These are phyloP conservation scores for Pyrenophora teres DNA, from an alignment of 2,329 filamentous ascomycete genomes.

Conservation along the genomic window DNA sequence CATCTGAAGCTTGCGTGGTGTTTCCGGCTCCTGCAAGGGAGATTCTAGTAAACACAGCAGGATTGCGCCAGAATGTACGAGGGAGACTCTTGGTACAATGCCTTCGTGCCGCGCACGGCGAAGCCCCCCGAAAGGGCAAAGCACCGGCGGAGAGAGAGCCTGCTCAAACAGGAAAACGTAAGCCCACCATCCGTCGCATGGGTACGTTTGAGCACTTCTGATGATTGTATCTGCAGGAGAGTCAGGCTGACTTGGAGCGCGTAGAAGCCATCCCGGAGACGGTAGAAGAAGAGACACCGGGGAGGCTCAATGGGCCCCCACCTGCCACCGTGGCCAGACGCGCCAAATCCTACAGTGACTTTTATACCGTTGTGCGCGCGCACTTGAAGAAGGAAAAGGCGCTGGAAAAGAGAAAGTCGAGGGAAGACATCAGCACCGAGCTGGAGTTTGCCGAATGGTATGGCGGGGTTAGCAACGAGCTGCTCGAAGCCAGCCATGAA, in stretches of 20 bases:
- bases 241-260: slow-evolving; percentile 58
- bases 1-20: slow-evolving; percentile 9
- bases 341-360: slow-evolving; percentile 78
- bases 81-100: slow-evolving; percentile 75
- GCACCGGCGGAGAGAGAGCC: slow-evolving; percentile 70
- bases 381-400: slow-evolving; percentile 60
- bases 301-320: slow-evolving; percentile 64
- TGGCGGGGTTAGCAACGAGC: slow-evolving; percentile 63
- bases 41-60: background rate
- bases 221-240: slow-evolving; percentile 55
- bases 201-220: slow-evolving; percentile 47
- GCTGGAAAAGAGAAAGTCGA: slow-evolving; percentile 44
- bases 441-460: slow-evolving; percentile 66
- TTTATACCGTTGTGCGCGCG: slow-evolving; percentile 67
- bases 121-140: slow-evolving; percentile 46
- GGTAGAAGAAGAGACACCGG: slow-evolving; percentile 62
- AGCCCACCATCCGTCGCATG: slow-evolving; percentile 44
- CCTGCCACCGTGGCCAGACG: slow-evolving; percentile 68
- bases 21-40: slow-evolving; percentile 6
- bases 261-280: slow-evolving; percentile 63
- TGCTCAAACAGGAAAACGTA: slow-evolving; percentile 62
- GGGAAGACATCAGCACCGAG: slow-evolving; percentile 59
- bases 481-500: slow-evolving; percentile 82
- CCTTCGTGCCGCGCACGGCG: slow-evolving; percentile 68
- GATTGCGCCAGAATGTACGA: slow-evolving; percentile 66